Percentiles rank a stretch among this genome's conserved stretches.
Evolutionary conservation across 78 protist genomes (phyloP).

Genomic region (Chrysochromulina parva): DNA sequence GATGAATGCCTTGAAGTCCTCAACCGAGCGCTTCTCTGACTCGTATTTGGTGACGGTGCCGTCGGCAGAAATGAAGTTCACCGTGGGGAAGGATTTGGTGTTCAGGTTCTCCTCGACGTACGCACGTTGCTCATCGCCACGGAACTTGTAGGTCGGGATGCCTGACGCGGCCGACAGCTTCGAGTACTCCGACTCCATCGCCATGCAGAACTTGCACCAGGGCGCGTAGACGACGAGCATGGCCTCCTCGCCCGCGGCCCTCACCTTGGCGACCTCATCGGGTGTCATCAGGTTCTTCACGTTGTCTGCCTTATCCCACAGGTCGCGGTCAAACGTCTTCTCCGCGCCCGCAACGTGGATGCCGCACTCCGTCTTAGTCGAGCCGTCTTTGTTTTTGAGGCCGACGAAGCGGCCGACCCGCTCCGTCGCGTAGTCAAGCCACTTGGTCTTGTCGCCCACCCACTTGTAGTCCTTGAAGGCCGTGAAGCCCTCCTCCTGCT

Average conservation of each 20-base stretch:
- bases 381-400: constrained; percentile 48
- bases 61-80: neutral
- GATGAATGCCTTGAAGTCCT: neutral
- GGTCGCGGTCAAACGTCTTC: constrained; percentile 50
- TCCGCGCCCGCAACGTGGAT: constrained; percentile 58
- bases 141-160: constrained; percentile 35
- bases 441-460: neutral
- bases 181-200: constrained; percentile 41
- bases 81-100: constrained; percentile 45
- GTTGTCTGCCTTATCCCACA: neutral
- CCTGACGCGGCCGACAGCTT: constrained; percentile 24
- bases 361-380: constrained; percentile 62
- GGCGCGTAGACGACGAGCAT: constrained; percentile 44
- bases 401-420: constrained; percentile 32
- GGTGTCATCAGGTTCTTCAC: neutral
- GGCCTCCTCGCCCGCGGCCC: constrained; percentile 31
- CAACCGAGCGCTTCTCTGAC: constrained; percentile 28
- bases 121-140: constrained; percentile 51
- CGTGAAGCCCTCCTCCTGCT: neutral
- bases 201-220: constrained; percentile 52
- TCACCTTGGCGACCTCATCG: neutral
- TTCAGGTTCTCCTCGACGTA: neutral
- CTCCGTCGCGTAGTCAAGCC: constrained; percentile 51
- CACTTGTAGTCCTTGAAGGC: neutral
- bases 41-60: constrained; percentile 6